phyloP scores from a whole-genome alignment of 768 basidiomycete species.

The Phanerochaete sordida region DNA sequence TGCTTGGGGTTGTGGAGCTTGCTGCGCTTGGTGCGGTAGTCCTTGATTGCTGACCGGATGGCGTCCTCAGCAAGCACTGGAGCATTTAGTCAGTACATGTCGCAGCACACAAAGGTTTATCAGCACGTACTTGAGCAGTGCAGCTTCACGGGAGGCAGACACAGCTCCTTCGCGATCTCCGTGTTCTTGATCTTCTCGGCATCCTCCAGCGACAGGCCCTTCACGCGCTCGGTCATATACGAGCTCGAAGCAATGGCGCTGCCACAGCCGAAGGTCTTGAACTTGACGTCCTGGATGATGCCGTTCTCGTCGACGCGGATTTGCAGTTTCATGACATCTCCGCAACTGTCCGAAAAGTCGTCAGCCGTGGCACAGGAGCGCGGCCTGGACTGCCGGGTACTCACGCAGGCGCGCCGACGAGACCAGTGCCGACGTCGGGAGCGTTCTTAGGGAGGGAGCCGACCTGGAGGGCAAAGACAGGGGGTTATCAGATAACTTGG shows the following conservation, averaged over 20 bases:
- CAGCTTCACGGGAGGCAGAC: conserved; percentile 92
- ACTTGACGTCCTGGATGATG: conserved; percentile 93
- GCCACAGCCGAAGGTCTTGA: conserved; percentile 99
- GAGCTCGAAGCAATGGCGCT: conserved; percentile 97
- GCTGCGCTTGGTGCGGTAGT: conserved; percentile 85
- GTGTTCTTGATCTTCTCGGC: conserved; percentile 98
- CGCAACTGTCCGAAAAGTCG: conserved; percentile 55
- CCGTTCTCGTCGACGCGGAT: conserved; percentile 95
- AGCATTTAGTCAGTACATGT: conserved; percentile 13
- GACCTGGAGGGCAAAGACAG: conserved; percentile 51
- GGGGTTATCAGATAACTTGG: conserved; percentile 57
- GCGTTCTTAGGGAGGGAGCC: conserved; percentile 94
- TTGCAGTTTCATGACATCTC: conserved; percentile 99
- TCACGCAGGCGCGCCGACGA: conserved; percentile 96
- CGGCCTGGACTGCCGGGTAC: conserved; percentile 27
- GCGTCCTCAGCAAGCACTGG: conserved; percentile 96
- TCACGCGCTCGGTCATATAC: conserved; percentile 98
- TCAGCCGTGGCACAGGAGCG: conserved; percentile 5
- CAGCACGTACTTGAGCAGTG: conserved; percentile 81
- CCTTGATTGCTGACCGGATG: conserved; percentile 95
- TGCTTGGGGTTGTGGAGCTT: conserved; percentile 47
- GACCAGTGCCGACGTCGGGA: conserved; percentile 90
- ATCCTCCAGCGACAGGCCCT: conserved; percentile 88
- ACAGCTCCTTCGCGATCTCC: conserved; percentile 96
- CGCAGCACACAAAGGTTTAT: conserved; percentile 4